phyloP scores from a whole-genome alignment of 2,329 filamentous ascomycete species.

The Calonectria pauciramosa region DNA sequence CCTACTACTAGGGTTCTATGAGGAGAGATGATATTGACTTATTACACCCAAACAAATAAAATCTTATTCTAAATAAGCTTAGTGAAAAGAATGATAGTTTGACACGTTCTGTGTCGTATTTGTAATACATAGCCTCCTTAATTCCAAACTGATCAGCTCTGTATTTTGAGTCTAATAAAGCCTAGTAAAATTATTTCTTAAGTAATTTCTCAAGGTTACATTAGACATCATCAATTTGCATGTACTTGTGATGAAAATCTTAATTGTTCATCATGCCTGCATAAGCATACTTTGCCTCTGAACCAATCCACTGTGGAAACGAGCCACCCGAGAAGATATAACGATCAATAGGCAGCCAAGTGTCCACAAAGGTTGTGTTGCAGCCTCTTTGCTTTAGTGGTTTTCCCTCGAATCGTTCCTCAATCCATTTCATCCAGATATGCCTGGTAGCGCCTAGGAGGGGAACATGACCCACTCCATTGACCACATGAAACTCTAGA shows the following conservation, averaged over 20 bases:
- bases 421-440: conserved; percentile 38
- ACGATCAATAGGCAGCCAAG: neutral
- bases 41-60: too few relatives aligned
- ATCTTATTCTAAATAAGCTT: too few relatives aligned
- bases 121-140: too few relatives aligned
- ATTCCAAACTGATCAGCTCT: too few relatives aligned
- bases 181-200: too few relatives aligned
- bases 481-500: conserved; percentile 32
- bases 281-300: neutral
- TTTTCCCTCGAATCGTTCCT: conserved; percentile 32
- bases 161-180: too few relatives aligned
- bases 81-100: too few relatives aligned
- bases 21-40: too few relatives aligned
- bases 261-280: neutral
- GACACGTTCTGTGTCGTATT: too few relatives aligned
- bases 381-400: neutral
- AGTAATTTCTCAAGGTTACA: too few relatives aligned
- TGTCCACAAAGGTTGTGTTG: neutral
- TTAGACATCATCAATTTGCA: too few relatives aligned
- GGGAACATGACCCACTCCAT: conserved; percentile 29
- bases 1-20: too few relatives aligned
- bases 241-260: neutral
- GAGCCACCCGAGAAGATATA: neutral
- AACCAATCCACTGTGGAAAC: neutral
- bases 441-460: conserved; percentile 28